Evolutionary conservation across 352 stramenopile genomes (phyloP).

Genomic region (Phytopythium helicoides): DNA sequence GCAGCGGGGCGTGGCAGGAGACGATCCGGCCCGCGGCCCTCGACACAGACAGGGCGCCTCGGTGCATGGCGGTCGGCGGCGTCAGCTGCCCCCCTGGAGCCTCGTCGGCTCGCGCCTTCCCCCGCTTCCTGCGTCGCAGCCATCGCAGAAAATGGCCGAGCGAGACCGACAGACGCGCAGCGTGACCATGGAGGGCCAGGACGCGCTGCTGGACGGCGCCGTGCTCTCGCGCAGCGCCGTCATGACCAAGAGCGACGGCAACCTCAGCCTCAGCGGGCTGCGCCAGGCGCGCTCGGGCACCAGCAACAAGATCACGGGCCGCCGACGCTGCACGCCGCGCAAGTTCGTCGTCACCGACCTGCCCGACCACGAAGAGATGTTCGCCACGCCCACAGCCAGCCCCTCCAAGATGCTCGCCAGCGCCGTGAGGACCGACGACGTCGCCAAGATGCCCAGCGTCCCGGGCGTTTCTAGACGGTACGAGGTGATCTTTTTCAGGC

Average conservation of each 20-base stretch:
- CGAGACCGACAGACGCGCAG: constrained; percentile 7
- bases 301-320: constrained; percentile 46
- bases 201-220: constrained; percentile 1
- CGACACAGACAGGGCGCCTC: neutral
- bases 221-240: constrained; percentile 5
- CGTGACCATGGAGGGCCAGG: constrained; percentile 4
- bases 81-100: constrained; percentile 1
- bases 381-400: constrained; percentile 6
- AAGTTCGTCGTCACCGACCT: constrained; percentile 78
- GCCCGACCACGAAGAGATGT: constrained; percentile 37
- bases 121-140: neutral
- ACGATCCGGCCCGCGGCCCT: neutral
- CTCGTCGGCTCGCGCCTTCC: neutral
- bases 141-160: neutral
- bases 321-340: constrained; percentile 49
- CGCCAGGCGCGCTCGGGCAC: constrained; percentile 9
- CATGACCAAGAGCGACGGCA: constrained; percentile 1
- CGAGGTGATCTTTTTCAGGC: too few relatives aligned
- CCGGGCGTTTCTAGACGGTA: constrained; percentile 1
- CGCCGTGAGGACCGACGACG: neutral
- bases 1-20: neutral
- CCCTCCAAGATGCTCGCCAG: constrained; percentile 1
- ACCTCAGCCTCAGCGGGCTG: constrained; percentile 7
- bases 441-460: neutral
- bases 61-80: constrained; percentile 4